A percentile compares a stretch with the other conserved stretches of the same genome.
Evolutionary conservation across 2,329 filamentous ascomycete genomes (phyloP).

Genomic region (Massarina eburnea): DNA sequence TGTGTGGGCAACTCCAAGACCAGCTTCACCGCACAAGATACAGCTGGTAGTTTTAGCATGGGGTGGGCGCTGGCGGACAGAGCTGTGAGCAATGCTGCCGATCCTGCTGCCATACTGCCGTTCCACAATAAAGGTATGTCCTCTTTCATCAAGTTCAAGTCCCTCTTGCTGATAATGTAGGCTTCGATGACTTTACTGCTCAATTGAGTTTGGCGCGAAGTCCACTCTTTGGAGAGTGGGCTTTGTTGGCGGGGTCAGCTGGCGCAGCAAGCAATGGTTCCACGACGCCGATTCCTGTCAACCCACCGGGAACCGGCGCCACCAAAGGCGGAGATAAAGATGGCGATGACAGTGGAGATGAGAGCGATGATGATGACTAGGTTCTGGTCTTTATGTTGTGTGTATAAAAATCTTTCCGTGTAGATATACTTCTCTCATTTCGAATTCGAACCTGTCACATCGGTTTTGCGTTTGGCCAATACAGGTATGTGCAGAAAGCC

Average conservation of each 20-base stretch:
- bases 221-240: constrained; percentile 2
- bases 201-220: neutral
- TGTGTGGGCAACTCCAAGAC: constrained; percentile 12
- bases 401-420: neutral
- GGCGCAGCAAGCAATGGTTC: constrained; percentile 2
- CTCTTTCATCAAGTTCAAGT: neutral
- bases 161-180: neutral
- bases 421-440: too few species aligned
- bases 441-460: too few species aligned
- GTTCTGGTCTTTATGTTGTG: neutral
- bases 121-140: constrained; percentile 18
- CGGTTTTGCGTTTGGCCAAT: too few species aligned
- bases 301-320: neutral
- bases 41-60: constrained; percentile 14
- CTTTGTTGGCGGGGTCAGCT: constrained; percentile 1
- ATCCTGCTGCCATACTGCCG: constrained; percentile 10
- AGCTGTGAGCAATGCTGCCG: constrained; percentile 6
- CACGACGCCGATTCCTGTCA: constrained; percentile 1
- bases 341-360: neutral
- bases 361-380: constrained; percentile 3
- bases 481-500: too few species aligned
- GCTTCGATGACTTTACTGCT: constrained; percentile 1
- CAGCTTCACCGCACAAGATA: constrained; percentile 7
- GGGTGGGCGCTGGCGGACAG: constrained; percentile 15
- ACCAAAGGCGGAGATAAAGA: neutral